Percentiles rank a stretch among this genome's conserved stretches.
Evolutionary conservation across 2,329 filamentous ascomycete species (phyloP).

Genomic region (Cladophialophora yegresii): DNA sequence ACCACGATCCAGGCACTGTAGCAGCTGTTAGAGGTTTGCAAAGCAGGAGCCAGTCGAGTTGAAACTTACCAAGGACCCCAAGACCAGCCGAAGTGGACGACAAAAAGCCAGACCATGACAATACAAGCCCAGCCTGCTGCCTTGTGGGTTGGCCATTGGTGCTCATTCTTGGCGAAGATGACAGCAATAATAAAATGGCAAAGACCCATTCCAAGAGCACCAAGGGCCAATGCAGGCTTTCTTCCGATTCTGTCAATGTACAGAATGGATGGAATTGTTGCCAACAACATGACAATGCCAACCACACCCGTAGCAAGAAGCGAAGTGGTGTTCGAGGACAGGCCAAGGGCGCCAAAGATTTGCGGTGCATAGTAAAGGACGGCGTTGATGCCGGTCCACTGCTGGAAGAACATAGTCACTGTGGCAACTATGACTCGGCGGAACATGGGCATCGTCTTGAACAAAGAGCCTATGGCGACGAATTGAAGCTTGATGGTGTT

Average conservation of each 20-base stretch:
- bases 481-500: conserved; percentile 69
- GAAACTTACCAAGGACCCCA: conserved; percentile 53
- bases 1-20: conserved; percentile 69
- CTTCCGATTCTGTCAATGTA: conserved; percentile 48
- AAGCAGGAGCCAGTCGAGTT: neutral
- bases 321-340: conserved; percentile 43
- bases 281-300: conserved; percentile 46
- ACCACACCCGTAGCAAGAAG: conserved; percentile 47
- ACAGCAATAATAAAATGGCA: conserved; percentile 72
- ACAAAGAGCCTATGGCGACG: conserved; percentile 42
- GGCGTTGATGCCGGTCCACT: conserved; percentile 50
- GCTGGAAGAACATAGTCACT: conserved; percentile 45
- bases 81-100: conserved; percentile 72
- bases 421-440: conserved; percentile 43
- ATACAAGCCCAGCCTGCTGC: conserved; percentile 71
- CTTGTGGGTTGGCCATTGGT: conserved; percentile 58
- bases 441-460: conserved; percentile 52
- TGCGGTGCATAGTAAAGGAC: conserved; percentile 31
- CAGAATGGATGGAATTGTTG: conserved; percentile 46
- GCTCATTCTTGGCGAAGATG: conserved; percentile 65
- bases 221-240: conserved; percentile 45
- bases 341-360: conserved; percentile 43
- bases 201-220: conserved; percentile 68
- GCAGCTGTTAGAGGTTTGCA: neutral
- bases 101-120: conserved; percentile 65